These are phyloP conservation scores for Alternaria sp. DNA, from an alignment of 2,329 filamentous ascomycete genomes.

Conservation along the genomic window DNA sequence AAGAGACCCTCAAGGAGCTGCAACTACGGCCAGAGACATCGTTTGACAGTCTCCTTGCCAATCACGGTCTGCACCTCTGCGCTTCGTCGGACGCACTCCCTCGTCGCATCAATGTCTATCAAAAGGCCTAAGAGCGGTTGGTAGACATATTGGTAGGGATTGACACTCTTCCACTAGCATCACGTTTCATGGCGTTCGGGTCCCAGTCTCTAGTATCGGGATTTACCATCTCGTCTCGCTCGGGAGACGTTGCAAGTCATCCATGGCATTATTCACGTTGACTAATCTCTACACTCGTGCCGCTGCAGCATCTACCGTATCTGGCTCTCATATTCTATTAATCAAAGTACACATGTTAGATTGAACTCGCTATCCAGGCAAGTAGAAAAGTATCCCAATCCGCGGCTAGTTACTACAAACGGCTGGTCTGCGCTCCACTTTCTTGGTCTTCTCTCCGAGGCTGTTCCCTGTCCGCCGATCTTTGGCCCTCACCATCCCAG, in stretches of 20 bases:
- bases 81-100: constrained; percentile 39
- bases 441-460: constrained; percentile 3
- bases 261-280: constrained; percentile 2
- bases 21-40: constrained; percentile 44
- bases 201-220: constrained; percentile 16
- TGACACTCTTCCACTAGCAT: background rate
- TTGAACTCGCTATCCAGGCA: background rate
- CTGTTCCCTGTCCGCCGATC: constrained; percentile 14
- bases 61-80: constrained; percentile 34
- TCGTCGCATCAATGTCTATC: constrained; percentile 44
- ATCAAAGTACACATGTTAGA: background rate
- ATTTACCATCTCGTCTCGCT: constrained; percentile 6
- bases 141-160: constrained; percentile 9
- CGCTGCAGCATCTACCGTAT: background rate
- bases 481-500: constrained; percentile 14
- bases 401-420: constrained; percentile 1
- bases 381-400: background rate
- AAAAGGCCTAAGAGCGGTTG: constrained; percentile 27
- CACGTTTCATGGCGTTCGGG: constrained; percentile 10
- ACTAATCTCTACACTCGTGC: background rate
- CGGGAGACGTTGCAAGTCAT: constrained; percentile 6
- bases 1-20: constrained; percentile 30
- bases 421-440: constrained; percentile 3
- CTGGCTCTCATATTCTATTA: background rate
- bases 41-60: constrained; percentile 36